Evolutionary conservation across 495 filamentous ascomycete species (phyloP).

Genomic region (Penicillium paradoxum): DNA sequence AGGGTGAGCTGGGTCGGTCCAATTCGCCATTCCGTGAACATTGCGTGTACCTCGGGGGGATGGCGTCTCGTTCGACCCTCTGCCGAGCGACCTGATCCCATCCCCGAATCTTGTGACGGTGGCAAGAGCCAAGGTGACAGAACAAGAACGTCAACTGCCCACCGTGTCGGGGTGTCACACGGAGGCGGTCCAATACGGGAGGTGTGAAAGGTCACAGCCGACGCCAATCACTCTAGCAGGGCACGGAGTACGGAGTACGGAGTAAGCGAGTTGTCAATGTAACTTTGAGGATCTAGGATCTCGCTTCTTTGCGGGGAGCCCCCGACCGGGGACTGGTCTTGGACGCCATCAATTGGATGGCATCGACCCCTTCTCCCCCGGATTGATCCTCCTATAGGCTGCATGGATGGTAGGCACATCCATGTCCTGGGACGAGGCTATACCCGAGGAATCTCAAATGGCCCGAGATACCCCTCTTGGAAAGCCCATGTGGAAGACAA

Average conservation of each 20-base stretch:
- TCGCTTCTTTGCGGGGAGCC: conserved; percentile 10
- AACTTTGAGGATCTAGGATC: conserved; percentile 9
- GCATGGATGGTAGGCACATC: neutral
- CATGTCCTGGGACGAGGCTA: neutral
- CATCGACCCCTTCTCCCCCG: neutral
- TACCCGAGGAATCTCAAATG: conserved; percentile 8
- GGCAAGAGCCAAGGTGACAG: neutral
- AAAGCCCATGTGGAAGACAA: conserved; percentile 3
- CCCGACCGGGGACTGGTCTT: neutral
- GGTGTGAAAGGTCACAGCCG: neutral
- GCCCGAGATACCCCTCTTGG: conserved; percentile 9
- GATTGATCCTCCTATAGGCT: conserved; percentile 3
- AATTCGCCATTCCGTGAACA: conserved; percentile 2
- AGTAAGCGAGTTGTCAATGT: neutral
- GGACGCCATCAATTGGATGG: neutral
- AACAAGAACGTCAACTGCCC: neutral
- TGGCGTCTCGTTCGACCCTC: neutral
- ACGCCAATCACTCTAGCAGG: neutral
- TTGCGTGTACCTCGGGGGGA: conserved; percentile 2
- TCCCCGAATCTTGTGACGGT: conserved; percentile 1
- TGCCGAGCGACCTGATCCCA: conserved; percentile 3
- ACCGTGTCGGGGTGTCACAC: conserved; percentile 1
- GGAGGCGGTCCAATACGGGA: conserved; percentile 3
- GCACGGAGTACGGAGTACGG: too few relatives aligned
- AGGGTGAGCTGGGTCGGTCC: neutral